Evolutionary conservation across 2,329 filamentous ascomycete species (phyloP).

Genomic region (Aspergillus sp.): DNA sequence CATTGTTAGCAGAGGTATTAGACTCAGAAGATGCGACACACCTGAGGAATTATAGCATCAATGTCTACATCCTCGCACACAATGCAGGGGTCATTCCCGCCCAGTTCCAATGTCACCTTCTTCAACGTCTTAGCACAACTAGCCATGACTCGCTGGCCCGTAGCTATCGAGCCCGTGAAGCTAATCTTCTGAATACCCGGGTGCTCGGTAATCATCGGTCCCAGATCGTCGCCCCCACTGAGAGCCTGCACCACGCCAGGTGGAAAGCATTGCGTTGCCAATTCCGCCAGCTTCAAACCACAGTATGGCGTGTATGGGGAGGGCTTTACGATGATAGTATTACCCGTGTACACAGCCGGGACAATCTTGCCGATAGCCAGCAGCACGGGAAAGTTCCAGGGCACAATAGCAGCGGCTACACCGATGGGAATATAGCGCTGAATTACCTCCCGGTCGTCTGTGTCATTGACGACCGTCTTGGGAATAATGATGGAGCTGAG

Average conservation of each 20-base stretch:
- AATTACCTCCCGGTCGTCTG: constrained; percentile 38
- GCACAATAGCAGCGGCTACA: constrained; percentile 56
- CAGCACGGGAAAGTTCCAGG: constrained; percentile 58
- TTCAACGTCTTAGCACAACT: constrained; percentile 56
- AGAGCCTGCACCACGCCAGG: constrained; percentile 59
- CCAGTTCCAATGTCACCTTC: constrained; percentile 55
- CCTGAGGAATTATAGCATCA: constrained; percentile 44
- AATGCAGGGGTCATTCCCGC: constrained; percentile 59
- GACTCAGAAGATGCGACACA: constrained; percentile 6
- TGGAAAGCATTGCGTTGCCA: constrained; percentile 53
- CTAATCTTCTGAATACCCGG: constrained; percentile 58
- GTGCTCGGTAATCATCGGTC: constrained; percentile 57
- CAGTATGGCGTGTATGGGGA: constrained; percentile 56
- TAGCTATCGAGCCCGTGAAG: constrained; percentile 60
- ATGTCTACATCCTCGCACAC: constrained; percentile 57
- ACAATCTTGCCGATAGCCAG: constrained; percentile 54
- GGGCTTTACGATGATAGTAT: constrained; percentile 57
- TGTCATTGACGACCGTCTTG: constrained; percentile 53
- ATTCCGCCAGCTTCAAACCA: constrained; percentile 56
- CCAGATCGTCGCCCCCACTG: constrained; percentile 57
- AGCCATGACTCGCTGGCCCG: constrained; percentile 53
- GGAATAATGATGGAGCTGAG: constrained; percentile 39
- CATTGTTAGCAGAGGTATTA: neutral
- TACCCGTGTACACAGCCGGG: constrained; percentile 54
- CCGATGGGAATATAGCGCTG: constrained; percentile 43